Conservation (phyloP, 306 rosid species). For the Trifolium fragiferum region DNA sequence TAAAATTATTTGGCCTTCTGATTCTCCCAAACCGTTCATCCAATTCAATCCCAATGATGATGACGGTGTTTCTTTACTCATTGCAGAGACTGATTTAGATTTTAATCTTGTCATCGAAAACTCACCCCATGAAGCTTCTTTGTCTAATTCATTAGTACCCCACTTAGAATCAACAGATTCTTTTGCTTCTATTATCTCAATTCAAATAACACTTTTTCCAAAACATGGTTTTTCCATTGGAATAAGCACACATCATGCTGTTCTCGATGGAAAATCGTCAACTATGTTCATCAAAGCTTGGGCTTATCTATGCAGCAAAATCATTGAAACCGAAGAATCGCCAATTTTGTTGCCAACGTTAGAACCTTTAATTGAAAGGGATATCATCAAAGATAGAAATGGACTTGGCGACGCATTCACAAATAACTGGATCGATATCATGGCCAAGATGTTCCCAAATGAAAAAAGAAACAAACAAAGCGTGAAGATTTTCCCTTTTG, state of each 20-base stretch:
- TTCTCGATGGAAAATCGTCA: slow-evolving; percentile 58
- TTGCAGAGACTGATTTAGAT: slow-evolving; percentile 53
- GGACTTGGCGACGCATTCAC: not conserved
- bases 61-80: slow-evolving; percentile 48
- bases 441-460: not conserved
- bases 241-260: slow-evolving; percentile 52
- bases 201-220: slow-evolving; percentile 63
- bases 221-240: slow-evolving; percentile 58
- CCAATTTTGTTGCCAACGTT: slow-evolving; percentile 37
- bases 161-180: slow-evolving; percentile 40
- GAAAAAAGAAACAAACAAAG: not conserved
- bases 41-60: slow-evolving; percentile 47
- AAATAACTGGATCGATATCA: not conserved
- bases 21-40: slow-evolving; percentile 50
- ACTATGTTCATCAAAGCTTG: slow-evolving; percentile 60
- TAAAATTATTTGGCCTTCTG: slow-evolving; percentile 50
- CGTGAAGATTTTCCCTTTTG: slow-evolving; percentile 35
- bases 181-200: slow-evolving; percentile 44
- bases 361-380: slow-evolving; percentile 50
- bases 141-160: slow-evolving; percentile 53
- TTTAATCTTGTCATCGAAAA: slow-evolving; percentile 41
- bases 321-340: not conserved
- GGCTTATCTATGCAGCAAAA: slow-evolving; percentile 45
- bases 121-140: slow-evolving; percentile 33
- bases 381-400: slow-evolving; percentile 36